phyloP scores from a whole-genome alignment of 2,329 filamentous ascomycete species.

The Pseudogymnoascus sp. region DNA sequence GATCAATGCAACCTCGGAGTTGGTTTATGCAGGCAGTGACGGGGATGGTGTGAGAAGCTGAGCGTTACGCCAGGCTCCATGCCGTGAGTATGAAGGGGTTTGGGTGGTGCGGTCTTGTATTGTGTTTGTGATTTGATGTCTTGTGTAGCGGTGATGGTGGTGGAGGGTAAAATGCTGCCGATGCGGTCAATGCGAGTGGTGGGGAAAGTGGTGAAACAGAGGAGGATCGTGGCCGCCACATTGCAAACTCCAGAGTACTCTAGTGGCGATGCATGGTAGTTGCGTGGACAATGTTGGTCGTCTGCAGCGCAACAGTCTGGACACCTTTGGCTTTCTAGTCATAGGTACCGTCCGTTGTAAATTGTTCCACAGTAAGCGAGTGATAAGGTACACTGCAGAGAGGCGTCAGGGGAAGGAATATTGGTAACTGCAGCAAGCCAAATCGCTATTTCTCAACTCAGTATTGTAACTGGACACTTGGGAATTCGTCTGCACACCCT shows the following conservation, averaged over 20 bases:
- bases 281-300: background rate
- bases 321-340: background rate
- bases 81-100: background rate
- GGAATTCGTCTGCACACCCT: background rate
- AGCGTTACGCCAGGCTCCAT: background rate
- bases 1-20: background rate
- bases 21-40: background rate
- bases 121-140: slow-evolving; percentile 2
- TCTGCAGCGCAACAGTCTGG: background rate
- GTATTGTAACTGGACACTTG: background rate
- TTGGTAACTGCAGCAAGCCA: background rate
- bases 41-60: background rate
- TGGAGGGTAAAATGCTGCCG: background rate
- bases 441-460: background rate
- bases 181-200: slow-evolving; percentile 1
- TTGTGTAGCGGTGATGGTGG: background rate
- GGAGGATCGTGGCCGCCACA: background rate
- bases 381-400: background rate
- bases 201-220: slow-evolving; percentile 2
- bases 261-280: background rate
- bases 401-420: background rate
- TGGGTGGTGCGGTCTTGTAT: background rate
- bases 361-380: background rate
- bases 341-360: background rate
- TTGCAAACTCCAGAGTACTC: background rate